Evolutionary conservation across 345 rosid species (phyloP).

Genomic region (Balakata baccata): DNA sequence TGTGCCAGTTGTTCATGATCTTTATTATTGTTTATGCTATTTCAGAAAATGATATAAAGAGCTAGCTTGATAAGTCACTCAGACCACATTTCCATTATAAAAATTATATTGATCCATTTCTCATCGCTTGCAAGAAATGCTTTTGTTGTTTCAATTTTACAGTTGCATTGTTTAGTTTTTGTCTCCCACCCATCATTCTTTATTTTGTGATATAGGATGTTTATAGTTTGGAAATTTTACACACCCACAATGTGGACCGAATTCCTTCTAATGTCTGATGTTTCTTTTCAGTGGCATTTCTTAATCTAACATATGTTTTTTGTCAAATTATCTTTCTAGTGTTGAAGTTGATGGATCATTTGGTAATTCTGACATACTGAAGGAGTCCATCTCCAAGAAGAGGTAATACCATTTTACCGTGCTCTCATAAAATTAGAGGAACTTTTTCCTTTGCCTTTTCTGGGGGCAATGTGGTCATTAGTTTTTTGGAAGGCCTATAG

Average conservation of each 20-base stretch:
- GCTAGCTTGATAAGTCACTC: not conserved
- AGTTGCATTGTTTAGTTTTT: not conserved
- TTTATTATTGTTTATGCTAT: slow-evolving; percentile 3
- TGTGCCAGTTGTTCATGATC: not conserved
- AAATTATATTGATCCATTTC: not conserved
- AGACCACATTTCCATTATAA: slow-evolving; percentile 4
- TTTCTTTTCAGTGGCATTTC: not conserved
- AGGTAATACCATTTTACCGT: slow-evolving; percentile 41
- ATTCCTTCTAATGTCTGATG: not conserved
- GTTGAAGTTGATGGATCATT: slow-evolving; percentile 58
- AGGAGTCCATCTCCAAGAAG: slow-evolving; percentile 76
- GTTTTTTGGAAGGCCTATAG: no score
- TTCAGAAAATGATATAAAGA: not conserved
- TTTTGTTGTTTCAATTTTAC: not conserved
- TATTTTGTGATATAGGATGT: not conserved
- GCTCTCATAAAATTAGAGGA: not conserved
- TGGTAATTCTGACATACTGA: slow-evolving; percentile 64
- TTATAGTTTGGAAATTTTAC: not conserved
- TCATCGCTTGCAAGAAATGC: not conserved
- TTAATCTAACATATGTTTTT: not conserved
- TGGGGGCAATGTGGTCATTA: not conserved
- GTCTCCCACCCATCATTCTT: not conserved
- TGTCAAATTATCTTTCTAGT: slow-evolving; percentile 36
- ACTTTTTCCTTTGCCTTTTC: not conserved
- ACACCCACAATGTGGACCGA: not conserved